phyloP scores from a whole-genome alignment of 23 red algal genomes.

The Pyropia yezoensis region DNA sequence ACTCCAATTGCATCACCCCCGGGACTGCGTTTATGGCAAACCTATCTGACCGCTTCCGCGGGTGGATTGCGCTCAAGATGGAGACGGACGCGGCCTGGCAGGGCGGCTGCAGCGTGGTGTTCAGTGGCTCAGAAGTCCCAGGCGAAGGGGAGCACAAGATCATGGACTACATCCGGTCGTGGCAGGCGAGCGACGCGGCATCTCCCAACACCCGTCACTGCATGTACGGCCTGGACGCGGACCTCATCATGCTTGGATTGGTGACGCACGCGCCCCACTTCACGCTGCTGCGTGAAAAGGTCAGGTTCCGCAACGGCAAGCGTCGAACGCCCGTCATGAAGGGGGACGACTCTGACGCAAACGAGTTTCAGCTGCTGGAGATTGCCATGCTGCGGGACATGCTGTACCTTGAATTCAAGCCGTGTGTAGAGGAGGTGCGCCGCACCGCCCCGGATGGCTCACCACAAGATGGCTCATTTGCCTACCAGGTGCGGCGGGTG shows the following conservation, averaged over 20 bases:
- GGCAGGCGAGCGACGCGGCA: constrained; percentile 32
- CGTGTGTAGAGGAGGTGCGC: constrained; percentile 1
- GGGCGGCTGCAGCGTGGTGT: constrained; percentile 73
- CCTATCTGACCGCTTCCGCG: constrained; percentile 32
- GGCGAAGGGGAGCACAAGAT: constrained; percentile 99
- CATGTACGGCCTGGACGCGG: constrained; percentile 98
- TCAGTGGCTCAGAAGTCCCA: constrained; percentile 71
- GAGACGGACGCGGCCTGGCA: constrained; percentile 50
- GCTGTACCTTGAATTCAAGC: constrained; percentile 76
- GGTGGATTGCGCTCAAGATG: constrained; percentile 64
- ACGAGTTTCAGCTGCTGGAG: constrained; percentile 81
- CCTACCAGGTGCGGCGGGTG: constrained; percentile 57
- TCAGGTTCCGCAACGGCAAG: constrained; percentile 25
- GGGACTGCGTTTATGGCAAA: constrained; percentile 92
- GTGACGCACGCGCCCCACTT: constrained; percentile 81
- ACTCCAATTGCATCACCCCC: constrained; percentile 96
- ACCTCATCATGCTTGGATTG: constrained; percentile 97
- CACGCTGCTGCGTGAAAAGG: constrained; percentile 81
- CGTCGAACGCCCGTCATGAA: constrained; percentile 37
- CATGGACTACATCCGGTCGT: constrained; percentile 81
- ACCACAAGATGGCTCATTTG: constrained; percentile 12
- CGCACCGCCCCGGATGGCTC: constrained; percentile 14
- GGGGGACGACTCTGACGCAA: constrained; percentile 43
- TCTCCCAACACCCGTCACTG: constrained; percentile 48
- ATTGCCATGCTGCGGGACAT: constrained; percentile 87